Percentiles rank a stretch among this genome's conserved stretches.
Evolutionary conservation across 2,329 filamentous ascomycete species (phyloP).

Genomic region (Drechslerella stenobrocha): DNA sequence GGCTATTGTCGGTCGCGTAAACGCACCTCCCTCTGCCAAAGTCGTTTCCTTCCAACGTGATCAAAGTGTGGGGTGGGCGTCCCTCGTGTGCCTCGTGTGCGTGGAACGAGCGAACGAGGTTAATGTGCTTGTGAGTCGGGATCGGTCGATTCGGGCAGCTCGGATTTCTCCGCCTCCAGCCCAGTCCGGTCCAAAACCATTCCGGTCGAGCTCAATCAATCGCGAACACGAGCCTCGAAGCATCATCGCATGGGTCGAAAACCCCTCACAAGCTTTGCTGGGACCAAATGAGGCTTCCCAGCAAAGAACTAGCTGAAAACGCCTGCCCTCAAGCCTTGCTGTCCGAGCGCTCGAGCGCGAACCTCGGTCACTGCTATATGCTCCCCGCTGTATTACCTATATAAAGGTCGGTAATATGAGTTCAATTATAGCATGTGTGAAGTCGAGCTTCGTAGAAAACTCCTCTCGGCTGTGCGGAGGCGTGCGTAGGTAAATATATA

Average conservation of each 20-base stretch:
- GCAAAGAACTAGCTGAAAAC: no score
- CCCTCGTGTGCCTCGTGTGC: not conserved
- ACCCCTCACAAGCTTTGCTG: conserved; percentile 35
- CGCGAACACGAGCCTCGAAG: conserved; percentile 4
- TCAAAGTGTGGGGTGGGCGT: conserved; percentile 33
- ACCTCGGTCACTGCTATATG: conserved; percentile 1
- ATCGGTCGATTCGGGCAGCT: no score
- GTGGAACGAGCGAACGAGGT: no score
- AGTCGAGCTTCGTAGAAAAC: no score
- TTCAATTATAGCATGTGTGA: no score
- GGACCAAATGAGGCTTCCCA: no score
- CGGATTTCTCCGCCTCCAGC: conserved; percentile 39
- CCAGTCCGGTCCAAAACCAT: not conserved
- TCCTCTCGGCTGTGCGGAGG: no score
- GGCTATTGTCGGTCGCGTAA: conserved; percentile 45
- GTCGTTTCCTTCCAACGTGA: no score
- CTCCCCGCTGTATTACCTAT: not conserved
- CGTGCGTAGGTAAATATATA: no score
- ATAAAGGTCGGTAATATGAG: not conserved
- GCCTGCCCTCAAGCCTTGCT: no score
- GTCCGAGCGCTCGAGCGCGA: not conserved
- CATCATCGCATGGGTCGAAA: conserved; percentile 16
- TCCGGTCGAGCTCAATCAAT: not conserved
- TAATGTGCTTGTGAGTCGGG: no score
- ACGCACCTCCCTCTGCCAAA: no score